Evolutionary conservation across 371 early-diverging fungal genomes (phyloP), one percentile per base, ranked within the genome.

Genomic region (Mortierella sp.): DNA sequence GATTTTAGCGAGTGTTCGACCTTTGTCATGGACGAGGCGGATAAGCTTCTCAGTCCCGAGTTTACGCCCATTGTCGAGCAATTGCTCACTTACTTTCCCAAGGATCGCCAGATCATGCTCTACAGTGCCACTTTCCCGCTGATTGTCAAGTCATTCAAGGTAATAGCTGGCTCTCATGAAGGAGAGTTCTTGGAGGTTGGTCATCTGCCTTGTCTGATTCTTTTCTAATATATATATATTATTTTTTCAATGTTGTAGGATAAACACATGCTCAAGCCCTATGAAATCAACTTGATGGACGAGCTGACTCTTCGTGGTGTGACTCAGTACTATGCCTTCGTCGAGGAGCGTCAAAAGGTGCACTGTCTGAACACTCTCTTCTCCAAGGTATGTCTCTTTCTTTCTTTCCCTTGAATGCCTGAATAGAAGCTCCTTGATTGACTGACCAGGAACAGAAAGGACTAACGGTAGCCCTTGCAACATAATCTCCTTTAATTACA

Each of bases 41-140:
- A 99, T 82, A 98, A 98, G 83, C 87, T 99, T 21, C 85, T 99
- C 23, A 93, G 94, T 48, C 93, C 95, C 23, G 98, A 96, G 80
- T 98, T 97, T 81, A 92, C 94, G 48, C 97, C 97, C 16, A 89
- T 95, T 53, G 92, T 98, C 57, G 96, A 97, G 82, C 92, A 96
- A 77, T 77, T 99, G 48, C 87, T 98, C 60, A 75, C 86, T 7
- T 89, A 88, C 75, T 91, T 95, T 75, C 93, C 95, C n/a, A 82
- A 84, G 21, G 84, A 92, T 50, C 91, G 95, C 57, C 98, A 99
- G 83, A 97, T 98, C 66, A 89, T 97, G 86, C 83, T 99, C 28
- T 99, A 91, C 82, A 93, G 94, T 57, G 99, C 99, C n/a, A 99
- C 99, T 18, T 98, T 99, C 84, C 98, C 99, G 9, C 85, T 96